phyloP scores from a whole-genome alignment of 768 basidiomycete species.

The Rhizopogon roseolus region DNA sequence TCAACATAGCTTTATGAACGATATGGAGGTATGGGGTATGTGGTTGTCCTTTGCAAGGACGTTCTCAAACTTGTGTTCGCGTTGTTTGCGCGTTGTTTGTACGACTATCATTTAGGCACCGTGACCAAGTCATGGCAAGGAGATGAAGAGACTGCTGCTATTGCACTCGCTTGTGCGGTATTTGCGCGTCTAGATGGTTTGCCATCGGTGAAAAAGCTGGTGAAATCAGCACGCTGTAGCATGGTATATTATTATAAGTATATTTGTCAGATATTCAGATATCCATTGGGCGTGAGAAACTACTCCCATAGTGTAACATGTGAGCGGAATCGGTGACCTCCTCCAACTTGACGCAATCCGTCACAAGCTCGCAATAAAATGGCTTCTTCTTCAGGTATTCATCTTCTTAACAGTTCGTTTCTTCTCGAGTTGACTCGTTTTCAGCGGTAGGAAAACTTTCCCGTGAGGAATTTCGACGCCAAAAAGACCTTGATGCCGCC shows the following conservation, averaged over 20 bases:
- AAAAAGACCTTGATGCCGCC: slow-evolving; percentile 97
- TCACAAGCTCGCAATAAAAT: background rate
- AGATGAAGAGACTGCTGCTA: background rate
- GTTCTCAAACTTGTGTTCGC: slow-evolving; percentile 1
- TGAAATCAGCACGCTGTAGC: background rate
- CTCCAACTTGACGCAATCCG: background rate
- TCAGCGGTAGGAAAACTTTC: slow-evolving; percentile 77
- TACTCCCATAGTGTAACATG: background rate
- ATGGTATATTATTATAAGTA: too few relatives aligned
- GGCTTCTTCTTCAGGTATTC: slow-evolving; percentile 1
- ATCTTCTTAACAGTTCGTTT: background rate
- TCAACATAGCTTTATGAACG: slow-evolving; percentile 17
- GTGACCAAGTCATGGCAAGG: background rate
- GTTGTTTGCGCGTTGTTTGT: slow-evolving; percentile 15
- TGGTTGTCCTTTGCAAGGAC: too few relatives aligned
- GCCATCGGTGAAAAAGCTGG: background rate
- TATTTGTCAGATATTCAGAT: too few relatives aligned
- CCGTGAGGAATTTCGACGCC: slow-evolving; percentile 88
- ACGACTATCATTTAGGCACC: background rate
- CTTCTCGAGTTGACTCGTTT: background rate
- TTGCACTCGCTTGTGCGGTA: background rate
- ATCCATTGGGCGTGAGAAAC: background rate
- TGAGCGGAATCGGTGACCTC: background rate
- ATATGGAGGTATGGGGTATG: too few relatives aligned
- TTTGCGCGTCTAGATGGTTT: too few relatives aligned